Base-by-base conservation (phyloP, 2,329 filamentous ascomycete genomes). In the Alternaria sp. region DNA sequence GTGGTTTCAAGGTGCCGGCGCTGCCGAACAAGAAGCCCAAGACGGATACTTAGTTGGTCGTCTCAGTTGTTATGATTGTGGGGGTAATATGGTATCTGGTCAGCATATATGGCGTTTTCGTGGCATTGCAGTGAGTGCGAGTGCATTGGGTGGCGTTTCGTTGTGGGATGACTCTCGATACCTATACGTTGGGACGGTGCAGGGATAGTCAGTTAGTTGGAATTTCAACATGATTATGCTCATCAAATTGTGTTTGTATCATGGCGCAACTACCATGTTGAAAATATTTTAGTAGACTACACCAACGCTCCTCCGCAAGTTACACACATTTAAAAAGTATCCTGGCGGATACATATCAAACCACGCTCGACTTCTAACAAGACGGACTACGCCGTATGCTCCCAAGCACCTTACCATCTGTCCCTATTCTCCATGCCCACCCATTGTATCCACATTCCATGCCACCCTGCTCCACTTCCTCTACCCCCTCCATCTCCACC, bases 1-100 rank as follows among this genome's bases (percentile, higher is more conserved):
- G 85, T 11, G 90, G 88, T 1, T 97, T 97, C 86, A 97, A 94
- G 80, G 91, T 96, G 43, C 93, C 95, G 15, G 86, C 86, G 3
- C 77, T 95, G 68, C 93, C 93, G 15, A 82, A 87, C 25, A 97
- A 97, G 84, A 93, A 89, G 80, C 68, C 69, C 11, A 74, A 67
- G 62, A 71, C 70, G 13, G 66, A 74, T 44, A 59, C 52, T 30
- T 59, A 56, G 30, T 6, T n/a, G 44, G 44, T 1, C 13, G 13
- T n/a, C 13, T 36, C n/a, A 4, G 26, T 4, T 25, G 21, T 40
- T n/a, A n/a, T 40, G 21, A 21, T 46, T 46, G 45, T 47, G 15
- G 23, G 15, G 23, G 23, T 49, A 12, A 49, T 12, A 15, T 17
- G 45, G 45, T 49, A 49, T 17, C 23, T 15, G 13, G 8, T 26